Conservation (phyloP, 305 asterid species). For the Fraxinus dipetala region DNA sequence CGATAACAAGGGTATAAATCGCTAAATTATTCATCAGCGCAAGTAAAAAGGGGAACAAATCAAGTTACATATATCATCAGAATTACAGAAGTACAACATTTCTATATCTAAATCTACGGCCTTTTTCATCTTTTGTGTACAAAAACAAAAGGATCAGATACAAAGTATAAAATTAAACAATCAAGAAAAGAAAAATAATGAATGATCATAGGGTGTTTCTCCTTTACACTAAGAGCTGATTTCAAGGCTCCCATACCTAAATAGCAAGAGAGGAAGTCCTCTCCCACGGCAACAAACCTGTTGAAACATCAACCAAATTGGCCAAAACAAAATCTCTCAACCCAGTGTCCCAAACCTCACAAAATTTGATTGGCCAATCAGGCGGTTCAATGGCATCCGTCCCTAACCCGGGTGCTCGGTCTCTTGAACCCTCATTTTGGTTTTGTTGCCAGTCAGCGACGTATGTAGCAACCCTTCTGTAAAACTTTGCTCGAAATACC, state of each 20-base stretch:
- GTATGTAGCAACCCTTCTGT: conserved; percentile 86
- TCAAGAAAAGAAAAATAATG: conserved; percentile 18
- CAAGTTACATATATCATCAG: conserved; percentile 1
- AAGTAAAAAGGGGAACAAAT: background rate
- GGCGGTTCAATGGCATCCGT: conserved; percentile 92
- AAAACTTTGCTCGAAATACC: conserved; percentile 75
- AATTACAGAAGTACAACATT: background rate
- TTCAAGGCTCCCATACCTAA: conserved; percentile 8
- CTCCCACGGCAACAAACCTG: conserved; percentile 89
- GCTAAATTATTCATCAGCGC: background rate
- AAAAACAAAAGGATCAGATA: conserved; percentile 12
- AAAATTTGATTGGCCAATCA: conserved; percentile 72
- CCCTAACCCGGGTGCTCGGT: conserved; percentile 90
- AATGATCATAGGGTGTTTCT: conserved; percentile 14
- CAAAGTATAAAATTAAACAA: conserved; percentile 13
- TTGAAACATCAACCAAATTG: conserved; percentile 61
- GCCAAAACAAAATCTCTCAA: conserved; percentile 74
- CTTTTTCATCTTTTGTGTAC: conserved; percentile 15
- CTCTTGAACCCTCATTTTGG: conserved; percentile 91
- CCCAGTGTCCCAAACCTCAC: conserved; percentile 92
- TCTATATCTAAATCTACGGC: conserved; percentile 25
- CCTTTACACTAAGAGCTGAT: conserved; percentile 18
- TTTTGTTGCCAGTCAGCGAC: conserved; percentile 90
- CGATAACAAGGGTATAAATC: background rate
- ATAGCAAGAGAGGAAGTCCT: conserved; percentile 14